Evolutionary conservation across 108 stramenopile genomes (phyloP).

Genomic region (Pseudonitzschia pungens): DNA sequence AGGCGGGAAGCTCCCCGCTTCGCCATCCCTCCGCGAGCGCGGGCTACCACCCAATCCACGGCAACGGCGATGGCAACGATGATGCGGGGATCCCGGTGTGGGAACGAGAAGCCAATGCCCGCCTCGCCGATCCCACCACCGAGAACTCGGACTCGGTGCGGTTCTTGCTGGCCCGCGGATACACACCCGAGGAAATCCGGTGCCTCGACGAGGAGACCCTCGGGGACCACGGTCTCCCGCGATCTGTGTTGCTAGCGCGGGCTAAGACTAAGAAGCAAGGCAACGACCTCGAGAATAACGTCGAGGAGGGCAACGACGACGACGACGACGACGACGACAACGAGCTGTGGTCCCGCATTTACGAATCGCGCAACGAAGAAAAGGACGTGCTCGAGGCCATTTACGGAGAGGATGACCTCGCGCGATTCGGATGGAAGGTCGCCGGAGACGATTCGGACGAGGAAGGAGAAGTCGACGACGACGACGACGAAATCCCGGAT

Average conservation of each 20-base stretch:
- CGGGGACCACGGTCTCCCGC: not conserved
- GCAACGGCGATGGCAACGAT: not conserved
- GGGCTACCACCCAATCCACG: not conserved
- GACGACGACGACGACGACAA: not conserved
- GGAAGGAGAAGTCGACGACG: not conserved
- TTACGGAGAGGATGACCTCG: conserved; percentile 25
- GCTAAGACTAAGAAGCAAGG: too few relatives aligned
- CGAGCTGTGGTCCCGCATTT: not conserved
- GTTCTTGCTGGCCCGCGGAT: conserved; percentile 14
- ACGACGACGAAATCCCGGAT: not conserved
- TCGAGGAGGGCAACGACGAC: not conserved
- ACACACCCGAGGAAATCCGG: not conserved
- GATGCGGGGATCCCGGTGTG: not conserved
- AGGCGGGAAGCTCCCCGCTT: not conserved
- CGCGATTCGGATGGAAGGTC: conserved; percentile 1
- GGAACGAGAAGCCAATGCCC: conserved; percentile 8
- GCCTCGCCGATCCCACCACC: not conserved
- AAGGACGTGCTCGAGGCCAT: conserved; percentile 30
- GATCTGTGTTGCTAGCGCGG: not conserved
- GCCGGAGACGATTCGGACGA: not conserved
- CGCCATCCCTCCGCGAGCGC: not conserved
- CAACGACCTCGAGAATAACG: not conserved
- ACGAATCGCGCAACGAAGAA: conserved; percentile 22
- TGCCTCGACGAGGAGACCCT: not conserved
- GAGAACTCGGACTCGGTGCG: not conserved